Conservation (phyloP, 208 protist species). For the Leptomonas seymouri region DNA sequence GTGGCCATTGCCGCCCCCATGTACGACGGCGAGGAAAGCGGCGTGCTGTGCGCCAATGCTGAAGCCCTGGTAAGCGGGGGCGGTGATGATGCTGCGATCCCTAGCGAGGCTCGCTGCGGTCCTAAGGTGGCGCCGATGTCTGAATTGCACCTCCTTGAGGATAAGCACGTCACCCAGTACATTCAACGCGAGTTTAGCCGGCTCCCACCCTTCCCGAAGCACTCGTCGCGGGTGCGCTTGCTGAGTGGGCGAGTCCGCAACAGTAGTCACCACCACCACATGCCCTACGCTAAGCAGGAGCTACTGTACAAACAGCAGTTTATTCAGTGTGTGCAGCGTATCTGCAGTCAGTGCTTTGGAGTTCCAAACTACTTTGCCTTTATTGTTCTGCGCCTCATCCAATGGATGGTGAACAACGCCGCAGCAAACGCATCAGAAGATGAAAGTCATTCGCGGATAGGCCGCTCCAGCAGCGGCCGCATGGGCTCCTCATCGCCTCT, state of each 20-base stretch:
- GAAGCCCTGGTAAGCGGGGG: constrained; percentile 8
- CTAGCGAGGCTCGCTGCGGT: constrained; percentile 10
- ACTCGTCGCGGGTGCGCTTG: constrained; percentile 43
- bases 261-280: constrained; percentile 13
- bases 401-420: constrained; percentile 33
- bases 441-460: constrained; percentile 7
- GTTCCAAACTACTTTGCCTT: constrained; percentile 85
- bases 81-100: constrained; percentile 16
- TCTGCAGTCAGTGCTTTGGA: constrained; percentile 83
- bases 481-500: constrained; percentile 33
- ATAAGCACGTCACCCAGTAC: constrained; percentile 56
- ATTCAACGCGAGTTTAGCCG: constrained; percentile 78
- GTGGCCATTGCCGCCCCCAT: constrained; percentile 42
- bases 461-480: constrained; percentile 18
- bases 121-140: constrained; percentile 47
- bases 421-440: background rate
- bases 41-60: constrained; percentile 15
- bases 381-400: constrained; percentile 65
- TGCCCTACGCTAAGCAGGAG: constrained; percentile 59
- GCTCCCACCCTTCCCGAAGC: constrained; percentile 49
- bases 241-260: constrained; percentile 37
- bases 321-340: constrained; percentile 63
- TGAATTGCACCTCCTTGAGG: constrained; percentile 59
- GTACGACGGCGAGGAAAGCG: constrained; percentile 38
- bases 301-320: constrained; percentile 62